A percentile compares a stretch with the other conserved stretches of the same genome.
Conservation (phyloP, 495 filamentous ascomycete species). For the Alectoria sarmentosa region DNA sequence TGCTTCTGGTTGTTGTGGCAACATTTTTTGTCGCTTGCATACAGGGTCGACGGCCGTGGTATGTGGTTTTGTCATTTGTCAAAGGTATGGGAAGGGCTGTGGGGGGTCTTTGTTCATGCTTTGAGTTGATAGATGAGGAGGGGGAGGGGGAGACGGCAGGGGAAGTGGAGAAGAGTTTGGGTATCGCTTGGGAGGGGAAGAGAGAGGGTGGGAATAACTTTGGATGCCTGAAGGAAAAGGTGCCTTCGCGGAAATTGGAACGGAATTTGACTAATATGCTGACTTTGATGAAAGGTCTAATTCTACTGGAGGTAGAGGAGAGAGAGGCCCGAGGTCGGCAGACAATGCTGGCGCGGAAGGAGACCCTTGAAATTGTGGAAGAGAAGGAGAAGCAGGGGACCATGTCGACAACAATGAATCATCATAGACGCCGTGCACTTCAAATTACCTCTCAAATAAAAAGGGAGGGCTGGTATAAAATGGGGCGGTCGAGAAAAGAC, state of each 20-base stretch:
- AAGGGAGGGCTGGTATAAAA: neutral
- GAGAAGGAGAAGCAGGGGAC: no score
- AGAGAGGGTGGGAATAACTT: neutral
- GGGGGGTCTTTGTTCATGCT: neutral
- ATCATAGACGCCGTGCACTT: neutral
- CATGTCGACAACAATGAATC: neutral
- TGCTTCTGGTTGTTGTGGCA: neutral
- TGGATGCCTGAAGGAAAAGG: neutral
- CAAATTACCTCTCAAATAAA: neutral
- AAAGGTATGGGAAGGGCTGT: neutral
- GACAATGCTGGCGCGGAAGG: neutral
- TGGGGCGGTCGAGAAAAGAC: neutral
- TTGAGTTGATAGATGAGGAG: neutral
- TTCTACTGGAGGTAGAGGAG: neutral
- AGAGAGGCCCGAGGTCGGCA: neutral
- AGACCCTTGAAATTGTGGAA: neutral
- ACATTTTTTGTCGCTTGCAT: neutral
- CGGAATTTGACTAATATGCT: neutral
- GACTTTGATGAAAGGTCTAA: neutral
- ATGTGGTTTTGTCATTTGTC: neutral
- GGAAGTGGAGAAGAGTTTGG: neutral
- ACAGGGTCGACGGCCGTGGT: slow-evolving; percentile 3
- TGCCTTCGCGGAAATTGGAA: neutral
- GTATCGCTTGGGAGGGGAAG: neutral
- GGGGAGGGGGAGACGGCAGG: neutral